Evolutionary conservation across 2,329 filamentous ascomycete genomes (phyloP), one percentile per base, ranked within the genome.

Genomic region (Hirsutella minnesotensis): DNA sequence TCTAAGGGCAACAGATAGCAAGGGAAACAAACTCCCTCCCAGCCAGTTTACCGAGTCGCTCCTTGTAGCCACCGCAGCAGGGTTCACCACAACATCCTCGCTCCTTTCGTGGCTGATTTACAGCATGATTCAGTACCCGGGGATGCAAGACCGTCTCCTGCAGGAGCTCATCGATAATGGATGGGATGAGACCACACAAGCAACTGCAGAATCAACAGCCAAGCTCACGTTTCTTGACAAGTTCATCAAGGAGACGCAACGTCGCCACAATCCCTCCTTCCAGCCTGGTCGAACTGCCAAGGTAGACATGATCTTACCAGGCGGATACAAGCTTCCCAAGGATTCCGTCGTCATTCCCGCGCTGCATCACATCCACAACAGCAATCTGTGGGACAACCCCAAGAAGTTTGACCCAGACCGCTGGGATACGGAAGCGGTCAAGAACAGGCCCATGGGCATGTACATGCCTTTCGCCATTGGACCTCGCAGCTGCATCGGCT

Each of bases 401-500:
- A 56, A 63, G 1, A 62, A 63, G 1, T 81, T 81, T 51, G 64
- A 80, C 49, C 73, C 76, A 0, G 75, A 80, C 46, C 62, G 77
- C 3, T 81, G 77, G 77, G 68, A 71, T 47, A 68, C 68, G 0
- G 68, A 72, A 0, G 22, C 39, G 20, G 39, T 36, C 43, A 75
- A 73, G 60, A 67, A 65, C 48, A 55, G 67, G 2, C 72, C 70
- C 38, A 65, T 66, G 24, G 68, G 65, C 2, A 61, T 70, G 0
- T 81, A 80, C 50, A 62, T 73, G 3, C 78, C 78, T 0, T 82
- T 81, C 47, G 76, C 70, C 0, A 61, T 67, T 0, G 78, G 78
- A 0, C 69, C 64, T 0, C 62, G 78, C 1, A 70, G 69, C 60
- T 81, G 78, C 47, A 74, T 81, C 43, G 78, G 77, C 0, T 80